Base-by-base conservation (phyloP, 108 stramenopile species). In the Fragilaria crotonensis region DNA sequence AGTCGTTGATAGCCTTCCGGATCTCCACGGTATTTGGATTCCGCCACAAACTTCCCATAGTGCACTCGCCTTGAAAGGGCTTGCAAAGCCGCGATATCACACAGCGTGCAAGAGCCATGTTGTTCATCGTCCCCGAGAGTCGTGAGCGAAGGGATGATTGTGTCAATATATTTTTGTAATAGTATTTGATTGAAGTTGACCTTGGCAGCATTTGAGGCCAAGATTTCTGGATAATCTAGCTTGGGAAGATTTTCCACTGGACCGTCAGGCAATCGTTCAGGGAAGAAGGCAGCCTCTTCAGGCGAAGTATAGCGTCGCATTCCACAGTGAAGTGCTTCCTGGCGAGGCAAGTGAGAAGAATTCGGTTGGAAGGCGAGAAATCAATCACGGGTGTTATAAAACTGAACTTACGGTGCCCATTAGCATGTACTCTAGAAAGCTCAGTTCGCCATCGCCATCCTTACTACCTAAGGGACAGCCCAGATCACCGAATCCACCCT, bases 241-340 rank as follows among this genome's bases (percentile, higher is more conserved):
- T 75, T 60, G 5, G 89, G 80, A 49, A 98, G 71, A 0, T 81
- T 75, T 22, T 83, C 50, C 25, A 74, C 62, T 48, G 67, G 70
- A 2, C 85, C 78, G 30, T 63, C 51, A 31, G 91, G 95, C 19
- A 98, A 58, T 20, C 79, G 81, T 30, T 77, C 62, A 33, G 89
- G 93, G 62, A 95, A 97, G 74, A 98, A 99, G 44, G 97, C 76
- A 65, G 96, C 90, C 77, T 99, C 98, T 67, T 99, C 98, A 2
- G 96, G 96, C 4, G 88, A 90, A 57, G 80, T 95, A 90, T 99
- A 99, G n/a, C 98, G 91, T 14, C 98, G 85, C 7, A 96, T 93
- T 33, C 72, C 79, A 52, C 80, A 85, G 76, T 98, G 96, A 11
- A 97, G 74, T 53, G 80, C 87, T 64, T 98, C 91, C 79, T 80